These are phyloP conservation scores for Globisporangium irregulare DNA, from an alignment of 352 stramenopile genomes.

Conservation along the genomic window DNA sequence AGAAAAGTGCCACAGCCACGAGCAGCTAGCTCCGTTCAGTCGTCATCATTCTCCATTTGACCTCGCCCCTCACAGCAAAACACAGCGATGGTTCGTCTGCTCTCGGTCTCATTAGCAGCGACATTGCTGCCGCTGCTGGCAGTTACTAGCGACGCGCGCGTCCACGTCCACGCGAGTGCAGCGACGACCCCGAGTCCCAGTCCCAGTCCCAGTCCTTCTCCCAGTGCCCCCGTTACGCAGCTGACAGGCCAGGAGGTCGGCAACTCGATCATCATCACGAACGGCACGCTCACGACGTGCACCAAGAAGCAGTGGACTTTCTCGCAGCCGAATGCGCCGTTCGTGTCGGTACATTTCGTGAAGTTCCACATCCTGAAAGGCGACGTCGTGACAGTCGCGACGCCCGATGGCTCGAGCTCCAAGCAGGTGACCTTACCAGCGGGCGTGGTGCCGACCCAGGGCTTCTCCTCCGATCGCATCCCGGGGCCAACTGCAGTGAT, in stretches of 20 bases:
- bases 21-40: neutral
- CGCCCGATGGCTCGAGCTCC: slow-evolving; percentile 15
- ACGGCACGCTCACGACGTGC: slow-evolving; percentile 30
- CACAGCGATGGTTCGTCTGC: neutral
- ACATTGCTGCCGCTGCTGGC: neutral
- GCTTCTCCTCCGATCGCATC: slow-evolving; percentile 33
- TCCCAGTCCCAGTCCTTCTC: neutral
- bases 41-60: neutral
- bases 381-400: slow-evolving; percentile 27
- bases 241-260: slow-evolving; percentile 28
- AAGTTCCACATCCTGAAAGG: slow-evolving; percentile 31
- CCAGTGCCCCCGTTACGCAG: neutral
- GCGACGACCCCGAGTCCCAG: neutral
- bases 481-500: slow-evolving; percentile 25
- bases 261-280: slow-evolving; percentile 30
- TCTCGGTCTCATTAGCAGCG: neutral
- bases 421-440: slow-evolving; percentile 19
- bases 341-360: slow-evolving; percentile 42
- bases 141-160: neutral
- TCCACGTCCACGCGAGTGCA: slow-evolving; percentile 4
- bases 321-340: slow-evolving; percentile 27
- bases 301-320: slow-evolving; percentile 19
- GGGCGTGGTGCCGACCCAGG: slow-evolving; percentile 16
- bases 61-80: neutral
- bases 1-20: neutral